These are phyloP conservation scores for Chenopodium quinoa DNA, from an alignment of 148 eudicot species.

Conservation along the genomic window DNA sequence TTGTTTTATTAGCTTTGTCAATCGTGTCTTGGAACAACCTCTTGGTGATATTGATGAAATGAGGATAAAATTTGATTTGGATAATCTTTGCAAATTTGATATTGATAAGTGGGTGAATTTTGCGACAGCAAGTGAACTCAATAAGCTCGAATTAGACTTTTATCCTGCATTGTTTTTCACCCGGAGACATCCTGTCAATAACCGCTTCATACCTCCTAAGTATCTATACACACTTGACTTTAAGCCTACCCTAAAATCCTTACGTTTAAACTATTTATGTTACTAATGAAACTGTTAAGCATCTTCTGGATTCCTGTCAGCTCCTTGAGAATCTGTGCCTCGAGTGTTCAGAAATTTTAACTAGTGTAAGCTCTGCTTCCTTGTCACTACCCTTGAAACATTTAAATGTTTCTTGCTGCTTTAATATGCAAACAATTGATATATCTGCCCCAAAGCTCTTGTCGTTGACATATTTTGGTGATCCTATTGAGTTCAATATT, in stretches of 20 bases:
- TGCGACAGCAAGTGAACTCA: constrained; percentile 3
- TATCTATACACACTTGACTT: no score
- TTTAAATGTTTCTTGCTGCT: not conserved
- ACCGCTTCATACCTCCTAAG: not conserved
- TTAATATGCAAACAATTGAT: not conserved
- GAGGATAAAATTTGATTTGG: constrained; percentile 17
- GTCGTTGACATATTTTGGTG: constrained; percentile 1
- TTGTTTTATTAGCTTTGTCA: constrained; percentile 1
- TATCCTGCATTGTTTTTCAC: rapidly evolving
- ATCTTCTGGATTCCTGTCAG: not conserved
- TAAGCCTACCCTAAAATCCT: not conserved
- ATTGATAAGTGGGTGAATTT: constrained; percentile 13
- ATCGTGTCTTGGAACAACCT: not conserved
- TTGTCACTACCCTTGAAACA: not conserved
- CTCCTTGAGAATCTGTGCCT: constrained; percentile 7
- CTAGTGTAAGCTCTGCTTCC: constrained; percentile 7
- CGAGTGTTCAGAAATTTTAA: not conserved
- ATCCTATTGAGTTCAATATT: not conserved
- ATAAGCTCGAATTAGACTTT: constrained; percentile 14
- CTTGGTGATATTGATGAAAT: constrained; percentile 12
- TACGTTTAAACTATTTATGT: not conserved
- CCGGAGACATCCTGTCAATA: not conserved
- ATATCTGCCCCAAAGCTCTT: constrained; percentile 22
- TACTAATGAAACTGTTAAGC: not conserved
- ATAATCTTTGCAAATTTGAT: not conserved